Base-by-base conservation (phyloP, 2,329 filamentous ascomycete genomes). In the Xylaria sp. region DNA sequence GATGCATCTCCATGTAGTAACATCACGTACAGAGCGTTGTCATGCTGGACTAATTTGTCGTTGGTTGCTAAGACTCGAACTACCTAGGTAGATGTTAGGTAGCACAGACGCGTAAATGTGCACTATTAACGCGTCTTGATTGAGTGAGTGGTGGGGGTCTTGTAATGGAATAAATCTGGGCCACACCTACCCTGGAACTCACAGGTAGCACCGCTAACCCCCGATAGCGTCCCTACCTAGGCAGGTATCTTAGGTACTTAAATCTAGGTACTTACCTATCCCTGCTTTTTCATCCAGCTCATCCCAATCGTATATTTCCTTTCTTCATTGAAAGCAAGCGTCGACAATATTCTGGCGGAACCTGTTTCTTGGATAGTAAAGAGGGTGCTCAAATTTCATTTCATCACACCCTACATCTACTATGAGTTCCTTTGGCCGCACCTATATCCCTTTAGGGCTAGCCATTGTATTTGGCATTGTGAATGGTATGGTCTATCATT, bases 401-500 rank as follows among this genome's bases (percentile, higher is more conserved):
- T 50, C 27, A 9, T 51, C 48, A 9, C 27, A 12, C 27, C 44
- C 18, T 50, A 62, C 27, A 25, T 37, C 18, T 50, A 63, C 25
- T 37, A 77, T 76, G 75, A 74, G 75, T 66, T 70, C 71, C 51
- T 74, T 76, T 60, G 60, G 42, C 23, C 74, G 75, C 16, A 70
- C 48, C n/a, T 70, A 69, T n/a, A 18, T 77, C 47, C 75, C 76
- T n/a, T 47, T 78, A 8, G 68, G 74, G 42, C 48, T 80, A n/a
- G 79, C 79, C 6, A 61, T 79, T 23, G 66, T 74, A 8, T 74
- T 76, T 65, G 79, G 79, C 32, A 66, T 80, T 44, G 73, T 47
- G n/a, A 80, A 78, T 62, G 78, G 79, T 80, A 76, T 23, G 70
- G n/a, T 10, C 32, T 10, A 35, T 58, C 8, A 47, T 35, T 60